Percentiles rank a stretch among this genome's conserved stretches.
Conservation (phyloP, 176 grass and related monocot genomes). For the Dendrocalamus sinicus region DNA sequence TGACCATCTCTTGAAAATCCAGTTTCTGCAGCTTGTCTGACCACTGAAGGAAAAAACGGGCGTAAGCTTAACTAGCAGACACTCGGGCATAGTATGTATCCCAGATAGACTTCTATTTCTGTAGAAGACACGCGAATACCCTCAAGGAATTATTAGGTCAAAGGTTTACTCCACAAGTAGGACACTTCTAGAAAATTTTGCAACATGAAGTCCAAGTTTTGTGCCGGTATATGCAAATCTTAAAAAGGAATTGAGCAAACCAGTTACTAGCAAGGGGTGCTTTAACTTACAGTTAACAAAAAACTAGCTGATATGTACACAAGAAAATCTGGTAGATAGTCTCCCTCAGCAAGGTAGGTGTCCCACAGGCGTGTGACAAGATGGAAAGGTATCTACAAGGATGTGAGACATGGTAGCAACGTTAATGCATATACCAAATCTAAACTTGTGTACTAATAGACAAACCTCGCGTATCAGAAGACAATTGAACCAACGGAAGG, state of each 20-base stretch:
- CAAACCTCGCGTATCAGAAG: conserved; percentile 94
- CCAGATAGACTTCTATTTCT: not conserved
- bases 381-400: conserved; percentile 88
- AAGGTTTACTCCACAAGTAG: not conserved
- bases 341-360: conserved; percentile 97
- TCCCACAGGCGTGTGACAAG: conserved; percentile 92
- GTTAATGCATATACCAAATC: not conserved
- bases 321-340: conserved; percentile 93
- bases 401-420: conserved; percentile 8
- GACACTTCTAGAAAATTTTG: not conserved
- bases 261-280: not conserved
- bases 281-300: conserved; percentile 85
- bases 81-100: not conserved
- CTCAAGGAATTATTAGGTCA: not conserved
- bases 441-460: not conserved
- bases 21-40: conserved; percentile 89
- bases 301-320: conserved; percentile 98
- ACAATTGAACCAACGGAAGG: conserved; percentile 98
- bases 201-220: not conserved
- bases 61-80: conserved; percentile 3
- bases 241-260: not conserved
- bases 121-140: not conserved
- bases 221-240: not conserved
- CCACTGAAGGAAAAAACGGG: conserved; percentile 61
- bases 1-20: conserved; percentile 98